Evolutionary conservation across 1,284 basidiomycete genomes (phyloP).

Genomic region (Takashimella koratensis): DNA sequence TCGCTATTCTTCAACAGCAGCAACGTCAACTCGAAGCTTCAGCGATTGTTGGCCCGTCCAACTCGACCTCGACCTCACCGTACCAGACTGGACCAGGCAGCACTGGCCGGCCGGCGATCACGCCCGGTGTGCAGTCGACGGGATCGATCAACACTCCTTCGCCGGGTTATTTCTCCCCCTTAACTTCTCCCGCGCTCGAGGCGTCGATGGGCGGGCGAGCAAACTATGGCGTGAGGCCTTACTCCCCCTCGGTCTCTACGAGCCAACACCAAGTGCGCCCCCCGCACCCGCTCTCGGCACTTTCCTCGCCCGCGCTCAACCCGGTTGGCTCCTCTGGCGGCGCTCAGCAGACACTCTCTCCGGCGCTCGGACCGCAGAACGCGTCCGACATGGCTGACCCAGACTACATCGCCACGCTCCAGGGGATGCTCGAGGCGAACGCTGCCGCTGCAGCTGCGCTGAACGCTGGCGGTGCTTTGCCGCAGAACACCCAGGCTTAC

Average conservation of each 20-base stretch:
- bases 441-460: neutral
- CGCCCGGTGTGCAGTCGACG: constrained; percentile 21
- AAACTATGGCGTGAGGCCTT: neutral
- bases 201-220: constrained; percentile 30
- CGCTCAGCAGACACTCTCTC: constrained; percentile 45
- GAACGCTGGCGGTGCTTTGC: constrained; percentile 2
- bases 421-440: constrained; percentile 29
- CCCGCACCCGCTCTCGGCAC: constrained; percentile 36
- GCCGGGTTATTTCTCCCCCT: constrained; percentile 56
- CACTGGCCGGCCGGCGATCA: constrained; percentile 18
- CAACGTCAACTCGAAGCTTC: constrained; percentile 42
- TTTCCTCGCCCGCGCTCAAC: constrained; percentile 42
- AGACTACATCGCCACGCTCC: constrained; percentile 37
- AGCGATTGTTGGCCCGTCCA: constrained; percentile 37
- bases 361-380: constrained; percentile 38
- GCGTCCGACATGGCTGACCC: constrained; percentile 34
- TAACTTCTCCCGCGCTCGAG: constrained; percentile 58
- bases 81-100: constrained; percentile 16
- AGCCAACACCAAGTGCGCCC: constrained; percentile 17
- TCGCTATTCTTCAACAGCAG: constrained; percentile 37
- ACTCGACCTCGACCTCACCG: constrained; percentile 25
- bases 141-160: constrained; percentile 21
- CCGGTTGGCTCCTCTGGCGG: constrained; percentile 43
- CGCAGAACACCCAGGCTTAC: constrained; percentile 10
- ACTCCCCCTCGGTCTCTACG: neutral